These are phyloP conservation scores for Phytophthora tentaculata DNA, from an alignment of 352 stramenopile genomes.

Conservation along the genomic window DNA sequence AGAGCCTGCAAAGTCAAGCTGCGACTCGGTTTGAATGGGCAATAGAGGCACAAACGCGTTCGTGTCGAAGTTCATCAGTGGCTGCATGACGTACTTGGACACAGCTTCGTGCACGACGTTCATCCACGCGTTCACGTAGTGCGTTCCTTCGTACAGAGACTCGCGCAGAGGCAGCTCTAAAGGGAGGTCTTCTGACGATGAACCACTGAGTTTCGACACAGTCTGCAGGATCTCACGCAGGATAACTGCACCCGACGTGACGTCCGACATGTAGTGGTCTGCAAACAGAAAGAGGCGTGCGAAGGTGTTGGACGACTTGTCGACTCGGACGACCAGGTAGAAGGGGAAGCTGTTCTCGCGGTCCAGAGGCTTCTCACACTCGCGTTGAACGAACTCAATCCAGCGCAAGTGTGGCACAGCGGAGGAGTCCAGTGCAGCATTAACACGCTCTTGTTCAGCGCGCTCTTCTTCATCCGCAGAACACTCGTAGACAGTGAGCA, in stretches of 20 bases:
- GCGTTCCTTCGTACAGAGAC: constrained; percentile 66
- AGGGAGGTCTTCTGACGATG: constrained; percentile 4
- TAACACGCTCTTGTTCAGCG: constrained; percentile 29
- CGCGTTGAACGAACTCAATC: constrained; percentile 50
- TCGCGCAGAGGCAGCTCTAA: constrained; percentile 39
- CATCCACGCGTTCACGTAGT: constrained; percentile 59
- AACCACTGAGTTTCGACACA: constrained; percentile 16
- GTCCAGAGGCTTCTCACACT: constrained; percentile 52
- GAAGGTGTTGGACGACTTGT: constrained; percentile 45
- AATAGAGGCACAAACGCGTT: constrained; percentile 51
- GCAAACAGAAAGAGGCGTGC: constrained; percentile 56
- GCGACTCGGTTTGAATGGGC: constrained; percentile 40
- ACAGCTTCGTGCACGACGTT: constrained; percentile 59
- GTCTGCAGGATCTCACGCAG: constrained; percentile 53
- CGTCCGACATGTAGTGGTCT: constrained; percentile 73
- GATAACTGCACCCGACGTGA: constrained; percentile 48
- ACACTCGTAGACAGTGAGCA: constrained; percentile 41
- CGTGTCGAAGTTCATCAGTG: constrained; percentile 66
- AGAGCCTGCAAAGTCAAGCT: constrained; percentile 48
- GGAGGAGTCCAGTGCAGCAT: constrained; percentile 19
- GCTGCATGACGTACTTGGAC: constrained; percentile 70
- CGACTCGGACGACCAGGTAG: constrained; percentile 46
- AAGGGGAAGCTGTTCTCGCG: constrained; percentile 60
- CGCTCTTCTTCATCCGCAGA: constrained; percentile 35
- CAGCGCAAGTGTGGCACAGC: constrained; percentile 27